Conservation (phyloP, 2,329 filamentous ascomycete genomes). For the Fusarium luffae region DNA sequence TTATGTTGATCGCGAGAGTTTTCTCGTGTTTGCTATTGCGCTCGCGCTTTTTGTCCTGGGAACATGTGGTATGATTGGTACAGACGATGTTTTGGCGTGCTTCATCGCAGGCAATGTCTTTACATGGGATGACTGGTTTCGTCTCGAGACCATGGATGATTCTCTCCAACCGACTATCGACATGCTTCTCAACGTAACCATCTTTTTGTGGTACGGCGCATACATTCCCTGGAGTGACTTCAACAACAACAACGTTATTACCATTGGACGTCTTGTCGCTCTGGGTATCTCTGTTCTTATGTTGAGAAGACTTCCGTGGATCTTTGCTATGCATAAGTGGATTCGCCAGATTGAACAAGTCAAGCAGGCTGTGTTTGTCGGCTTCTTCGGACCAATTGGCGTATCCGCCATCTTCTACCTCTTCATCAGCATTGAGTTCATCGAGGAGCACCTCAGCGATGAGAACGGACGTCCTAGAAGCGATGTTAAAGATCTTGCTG, state of each 20-base stretch:
- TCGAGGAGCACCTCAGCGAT: constrained; percentile 61
- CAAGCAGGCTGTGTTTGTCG: constrained; percentile 84
- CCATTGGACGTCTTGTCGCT: constrained; percentile 76
- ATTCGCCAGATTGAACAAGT: constrained; percentile 83
- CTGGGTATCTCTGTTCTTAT: constrained; percentile 82
- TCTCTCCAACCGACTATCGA: constrained; percentile 94
- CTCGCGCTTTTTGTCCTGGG: constrained; percentile 88
- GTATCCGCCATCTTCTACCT: constrained; percentile 93
- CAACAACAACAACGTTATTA: constrained; percentile 72
- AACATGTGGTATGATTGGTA: constrained; percentile 87
- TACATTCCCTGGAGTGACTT: constrained; percentile 85
- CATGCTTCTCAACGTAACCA: constrained; percentile 88
- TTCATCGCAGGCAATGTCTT: constrained; percentile 93
- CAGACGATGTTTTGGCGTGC: constrained; percentile 89
- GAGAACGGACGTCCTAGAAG: constrained; percentile 60
- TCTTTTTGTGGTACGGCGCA: constrained; percentile 93
- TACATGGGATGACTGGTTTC: constrained; percentile 95
- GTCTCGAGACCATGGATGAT: constrained; percentile 87
- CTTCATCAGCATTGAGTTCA: constrained; percentile 81
- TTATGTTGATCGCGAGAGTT: constrained; percentile 88
- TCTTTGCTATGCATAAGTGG: constrained; percentile 77
- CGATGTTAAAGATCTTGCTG: constrained; percentile 65
- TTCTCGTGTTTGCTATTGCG: constrained; percentile 86
- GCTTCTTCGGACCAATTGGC: constrained; percentile 93
- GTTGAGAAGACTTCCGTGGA: constrained; percentile 79